A percentile compares a stretch with the other conserved stretches of the same genome.
Evolutionary conservation across 176 grass and related monocot species (phyloP).

Genomic region (Oryza glaberrima): DNA sequence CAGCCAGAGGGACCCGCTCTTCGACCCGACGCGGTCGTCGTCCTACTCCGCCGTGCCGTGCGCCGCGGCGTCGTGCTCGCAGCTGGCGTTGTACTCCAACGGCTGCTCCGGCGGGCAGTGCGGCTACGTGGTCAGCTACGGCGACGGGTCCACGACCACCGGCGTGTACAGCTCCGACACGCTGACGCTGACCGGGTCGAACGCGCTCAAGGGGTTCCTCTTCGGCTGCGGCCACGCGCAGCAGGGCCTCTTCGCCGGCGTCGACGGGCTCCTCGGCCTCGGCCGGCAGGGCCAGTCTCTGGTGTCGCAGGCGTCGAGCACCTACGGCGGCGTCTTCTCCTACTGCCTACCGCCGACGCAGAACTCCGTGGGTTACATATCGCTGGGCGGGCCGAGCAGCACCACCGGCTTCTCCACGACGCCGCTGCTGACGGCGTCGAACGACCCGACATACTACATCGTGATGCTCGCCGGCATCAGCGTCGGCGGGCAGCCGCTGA

Average conservation of each 20-base stretch:
- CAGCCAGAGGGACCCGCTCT: slow-evolving; percentile 64
- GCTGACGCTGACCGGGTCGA: slow-evolving; percentile 50
- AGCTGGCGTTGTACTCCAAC: slow-evolving; percentile 36
- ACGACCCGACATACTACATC: slow-evolving; percentile 67
- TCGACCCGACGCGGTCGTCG: slow-evolving; percentile 66
- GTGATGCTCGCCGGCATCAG: slow-evolving; percentile 62
- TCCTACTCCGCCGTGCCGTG: slow-evolving; percentile 82
- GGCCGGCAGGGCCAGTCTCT: slow-evolving; percentile 58
- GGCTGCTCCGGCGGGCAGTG: slow-evolving; percentile 55
- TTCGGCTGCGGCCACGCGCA: slow-evolving; percentile 81
- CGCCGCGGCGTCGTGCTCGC: slow-evolving; percentile 50
- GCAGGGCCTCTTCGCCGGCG: slow-evolving; percentile 50
- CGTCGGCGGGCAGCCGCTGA: slow-evolving; percentile 62
- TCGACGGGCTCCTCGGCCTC: slow-evolving; percentile 77
- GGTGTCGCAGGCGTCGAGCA: slow-evolving; percentile 51
- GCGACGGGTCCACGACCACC: slow-evolving; percentile 70
- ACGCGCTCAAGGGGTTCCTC: slow-evolving; percentile 39
- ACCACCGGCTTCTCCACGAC: slow-evolving; percentile 49
- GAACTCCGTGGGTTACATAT: slow-evolving; percentile 62
- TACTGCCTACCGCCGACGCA: slow-evolving; percentile 80
- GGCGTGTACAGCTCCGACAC: slow-evolving; percentile 75
- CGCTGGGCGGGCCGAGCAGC: slow-evolving; percentile 45
- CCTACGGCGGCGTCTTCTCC: slow-evolving; percentile 73
- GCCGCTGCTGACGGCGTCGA: slow-evolving; percentile 54
- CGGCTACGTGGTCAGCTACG: slow-evolving; percentile 72